phyloP scores from a whole-genome alignment of 768 basidiomycete species.

The Tubosaeta brunneosetosa region DNA sequence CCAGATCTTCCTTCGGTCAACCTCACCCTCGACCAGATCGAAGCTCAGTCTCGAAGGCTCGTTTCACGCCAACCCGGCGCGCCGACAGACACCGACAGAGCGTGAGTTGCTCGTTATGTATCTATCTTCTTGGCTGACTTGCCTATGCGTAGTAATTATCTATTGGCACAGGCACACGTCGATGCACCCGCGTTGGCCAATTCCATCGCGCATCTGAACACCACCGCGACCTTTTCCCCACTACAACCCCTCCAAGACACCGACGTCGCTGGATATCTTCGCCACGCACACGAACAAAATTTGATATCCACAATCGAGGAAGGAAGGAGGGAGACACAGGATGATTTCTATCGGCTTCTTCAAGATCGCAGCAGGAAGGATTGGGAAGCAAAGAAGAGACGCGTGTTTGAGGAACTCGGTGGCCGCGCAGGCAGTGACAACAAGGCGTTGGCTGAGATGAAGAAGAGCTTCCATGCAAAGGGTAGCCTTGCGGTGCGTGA shows the following conservation, averaged over 20 bases:
- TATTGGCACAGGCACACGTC: conserved; percentile 90
- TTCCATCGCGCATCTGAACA: conserved; percentile 80
- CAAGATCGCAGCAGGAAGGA: conserved; percentile 71
- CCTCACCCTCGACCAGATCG: conserved; percentile 91
- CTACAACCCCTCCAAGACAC: conserved; percentile 93
- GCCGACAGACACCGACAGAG: conserved; percentile 65
- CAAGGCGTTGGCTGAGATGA: conserved; percentile 53
- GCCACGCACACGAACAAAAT: conserved; percentile 93
- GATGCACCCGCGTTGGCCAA: conserved; percentile 84
- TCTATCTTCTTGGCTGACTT: conserved; percentile 5
- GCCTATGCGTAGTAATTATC: conserved; percentile 59
- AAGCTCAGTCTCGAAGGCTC: conserved; percentile 84
- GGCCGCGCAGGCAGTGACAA: conserved; percentile 56
- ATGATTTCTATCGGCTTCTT: conserved; percentile 77
- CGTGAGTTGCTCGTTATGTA: conserved; percentile 43
- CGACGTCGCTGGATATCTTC: conserved; percentile 88
- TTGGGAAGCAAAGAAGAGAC: conserved; percentile 89
- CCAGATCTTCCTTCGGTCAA: conserved; percentile 85
- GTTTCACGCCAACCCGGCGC: conserved; percentile 65
- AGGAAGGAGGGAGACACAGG: conserved; percentile 76
- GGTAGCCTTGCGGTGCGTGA: conserved; percentile 48
- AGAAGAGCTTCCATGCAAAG: conserved; percentile 58
- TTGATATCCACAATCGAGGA: conserved; percentile 94
- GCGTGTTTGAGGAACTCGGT: conserved; percentile 86
- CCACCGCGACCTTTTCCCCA: conserved; percentile 78